A percentile compares a stretch with the other conserved stretches of the same genome.
Conservation (phyloP, 2,329 filamentous ascomycete species). For the Aureobasidium uvarum region DNA sequence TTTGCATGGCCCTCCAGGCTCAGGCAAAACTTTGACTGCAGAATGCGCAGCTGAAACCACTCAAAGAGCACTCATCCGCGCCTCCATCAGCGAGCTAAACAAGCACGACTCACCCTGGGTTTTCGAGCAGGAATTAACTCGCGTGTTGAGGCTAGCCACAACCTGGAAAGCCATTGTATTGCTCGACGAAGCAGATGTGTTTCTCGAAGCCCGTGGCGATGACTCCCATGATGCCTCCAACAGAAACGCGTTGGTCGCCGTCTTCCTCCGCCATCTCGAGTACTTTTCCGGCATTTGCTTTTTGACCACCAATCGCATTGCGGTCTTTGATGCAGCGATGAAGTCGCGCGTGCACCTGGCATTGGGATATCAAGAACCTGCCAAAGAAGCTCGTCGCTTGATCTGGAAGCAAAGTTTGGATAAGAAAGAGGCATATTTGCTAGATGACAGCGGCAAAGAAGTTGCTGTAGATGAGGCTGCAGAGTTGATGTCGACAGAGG, state of each 20-base stretch:
- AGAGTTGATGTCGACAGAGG: not conserved
- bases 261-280: constrained; percentile 43
- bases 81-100: constrained; percentile 7
- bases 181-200: constrained; percentile 44
- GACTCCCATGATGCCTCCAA: constrained; percentile 8
- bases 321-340: constrained; percentile 15
- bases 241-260: constrained; percentile 33
- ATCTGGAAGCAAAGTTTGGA: constrained; percentile 10
- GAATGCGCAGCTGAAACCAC: constrained; percentile 27
- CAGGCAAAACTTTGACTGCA: constrained; percentile 42
- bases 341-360: constrained; percentile 13
- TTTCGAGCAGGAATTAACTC: not conserved
- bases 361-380: not conserved
- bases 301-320: constrained; percentile 41
- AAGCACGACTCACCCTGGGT: not conserved
- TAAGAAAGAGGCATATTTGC: not conserved
- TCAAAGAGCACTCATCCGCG: constrained; percentile 19
- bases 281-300: constrained; percentile 44
- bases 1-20: constrained; percentile 40
- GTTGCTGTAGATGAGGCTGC: not conserved
- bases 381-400: not conserved
- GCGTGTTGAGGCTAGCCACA: not conserved
- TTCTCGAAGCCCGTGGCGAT: constrained; percentile 30
- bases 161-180: constrained; percentile 38
- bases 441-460: not conserved